Conservation (phyloP, 768 basidiomycete genomes). For the Phallus indusiatus region DNA sequence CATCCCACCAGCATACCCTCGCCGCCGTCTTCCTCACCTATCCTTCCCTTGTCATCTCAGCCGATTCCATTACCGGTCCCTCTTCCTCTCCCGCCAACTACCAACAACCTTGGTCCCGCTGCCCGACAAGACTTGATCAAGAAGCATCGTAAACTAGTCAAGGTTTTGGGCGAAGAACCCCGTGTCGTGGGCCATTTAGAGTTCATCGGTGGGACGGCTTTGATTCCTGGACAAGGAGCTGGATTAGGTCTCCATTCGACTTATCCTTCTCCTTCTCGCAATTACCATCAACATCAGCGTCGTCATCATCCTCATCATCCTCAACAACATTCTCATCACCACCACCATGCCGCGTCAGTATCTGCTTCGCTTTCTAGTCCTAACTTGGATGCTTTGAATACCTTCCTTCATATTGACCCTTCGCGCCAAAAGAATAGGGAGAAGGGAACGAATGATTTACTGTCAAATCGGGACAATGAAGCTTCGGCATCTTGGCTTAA, state of each 20-base stretch:
- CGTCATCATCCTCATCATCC: too few species aligned
- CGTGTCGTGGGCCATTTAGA: constrained; percentile 30
- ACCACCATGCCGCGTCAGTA: constrained; percentile 12
- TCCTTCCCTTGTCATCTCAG: background rate
- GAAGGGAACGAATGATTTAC: background rate
- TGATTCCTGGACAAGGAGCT: constrained; percentile 1
- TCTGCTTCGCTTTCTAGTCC: constrained; percentile 24
- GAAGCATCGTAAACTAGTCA: constrained; percentile 70
- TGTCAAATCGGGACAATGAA: background rate
- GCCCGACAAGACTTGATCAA: constrained; percentile 66
- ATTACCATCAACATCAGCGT: background rate
- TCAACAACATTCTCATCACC: too few species aligned
- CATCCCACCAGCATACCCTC: background rate
- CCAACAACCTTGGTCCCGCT: constrained; percentile 52
- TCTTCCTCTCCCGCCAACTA: constrained; percentile 44
- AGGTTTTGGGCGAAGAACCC: constrained; percentile 59
- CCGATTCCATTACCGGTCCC: background rate
- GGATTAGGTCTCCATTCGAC: constrained; percentile 9
- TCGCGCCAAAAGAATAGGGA: background rate
- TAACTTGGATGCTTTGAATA: background rate
- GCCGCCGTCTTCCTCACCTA: background rate
- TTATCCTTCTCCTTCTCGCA: constrained; percentile 1
- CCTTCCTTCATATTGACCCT: background rate
- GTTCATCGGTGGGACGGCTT: constrained; percentile 2
- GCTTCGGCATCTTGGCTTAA: background rate